These are phyloP conservation scores for Gastroboletus turbinatus DNA, from an alignment of 1,284 basidiomycete species.

Conservation along the genomic window DNA sequence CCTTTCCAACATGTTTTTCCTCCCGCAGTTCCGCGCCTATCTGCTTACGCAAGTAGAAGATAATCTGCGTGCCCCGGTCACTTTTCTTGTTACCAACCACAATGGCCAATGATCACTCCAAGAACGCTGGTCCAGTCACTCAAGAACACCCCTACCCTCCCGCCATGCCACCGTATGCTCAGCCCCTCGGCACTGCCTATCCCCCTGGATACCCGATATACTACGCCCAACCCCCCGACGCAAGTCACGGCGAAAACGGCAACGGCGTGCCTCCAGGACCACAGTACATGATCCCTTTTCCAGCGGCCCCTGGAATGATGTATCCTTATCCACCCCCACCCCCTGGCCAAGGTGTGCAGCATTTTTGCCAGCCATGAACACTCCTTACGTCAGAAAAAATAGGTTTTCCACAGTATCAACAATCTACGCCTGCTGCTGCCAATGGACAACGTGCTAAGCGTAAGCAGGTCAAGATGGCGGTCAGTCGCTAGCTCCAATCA, in stretches of 20 bases:
- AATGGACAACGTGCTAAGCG: conserved; percentile 57
- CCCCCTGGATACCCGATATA: conserved; percentile 36
- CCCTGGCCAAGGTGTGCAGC: conserved; percentile 43
- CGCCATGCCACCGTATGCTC: conserved; percentile 31
- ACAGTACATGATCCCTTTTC: conserved; percentile 53
- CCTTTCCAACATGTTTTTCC: conserved; percentile 19
- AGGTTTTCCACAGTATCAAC: conserved; percentile 33
- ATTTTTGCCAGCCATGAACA: conserved; percentile 5
- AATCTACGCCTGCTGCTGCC: conserved; percentile 25
- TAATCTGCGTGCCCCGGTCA: conserved; percentile 26
- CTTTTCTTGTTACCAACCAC: conserved; percentile 24
- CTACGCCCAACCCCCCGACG: conserved; percentile 31
- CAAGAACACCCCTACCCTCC: conserved; percentile 33
- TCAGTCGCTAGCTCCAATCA: conserved; percentile 36
- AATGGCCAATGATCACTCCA: conserved; percentile 35
- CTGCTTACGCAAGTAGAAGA: conserved; percentile 34
- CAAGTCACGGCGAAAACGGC: conserved; percentile 41
- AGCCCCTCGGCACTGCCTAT: conserved; percentile 30
- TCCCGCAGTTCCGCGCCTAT: conserved; percentile 27
- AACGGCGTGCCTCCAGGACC: conserved; percentile 46
- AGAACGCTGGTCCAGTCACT: conserved; percentile 31
- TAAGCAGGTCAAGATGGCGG: conserved; percentile 88
- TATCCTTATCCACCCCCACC: conserved; percentile 54
- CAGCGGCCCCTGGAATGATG: conserved; percentile 58
- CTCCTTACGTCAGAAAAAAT: conserved; percentile 33